Conservation (phyloP, 202 grass and related monocot species). For the Schoenoplectus triqueter region DNA sequence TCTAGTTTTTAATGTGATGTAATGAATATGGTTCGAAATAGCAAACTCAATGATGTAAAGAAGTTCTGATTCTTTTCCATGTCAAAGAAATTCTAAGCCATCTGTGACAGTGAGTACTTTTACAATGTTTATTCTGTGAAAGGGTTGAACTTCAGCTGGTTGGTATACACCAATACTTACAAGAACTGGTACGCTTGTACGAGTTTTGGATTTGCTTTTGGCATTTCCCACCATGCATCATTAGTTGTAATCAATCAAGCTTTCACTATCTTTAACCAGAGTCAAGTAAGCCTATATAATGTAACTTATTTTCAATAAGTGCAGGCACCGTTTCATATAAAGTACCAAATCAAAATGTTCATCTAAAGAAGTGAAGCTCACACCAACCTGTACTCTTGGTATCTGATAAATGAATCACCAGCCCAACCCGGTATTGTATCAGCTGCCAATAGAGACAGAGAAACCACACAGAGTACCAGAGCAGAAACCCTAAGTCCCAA, state of each 20-base stretch:
- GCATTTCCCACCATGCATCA: background rate
- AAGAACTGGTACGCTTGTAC: background rate
- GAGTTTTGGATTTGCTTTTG: background rate
- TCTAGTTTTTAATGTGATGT: background rate
- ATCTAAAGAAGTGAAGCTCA: background rate
- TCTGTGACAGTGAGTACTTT: background rate
- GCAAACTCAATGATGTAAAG: background rate
- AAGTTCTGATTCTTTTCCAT: background rate
- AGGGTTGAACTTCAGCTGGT: background rate
- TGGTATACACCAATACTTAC: background rate
- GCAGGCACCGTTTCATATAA: background rate
- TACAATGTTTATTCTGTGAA: background rate
- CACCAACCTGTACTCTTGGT: constrained; percentile 77
- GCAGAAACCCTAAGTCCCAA: constrained; percentile 81
- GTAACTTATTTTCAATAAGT: background rate
- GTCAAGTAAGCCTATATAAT: background rate
- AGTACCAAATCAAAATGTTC: background rate
- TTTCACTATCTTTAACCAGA: background rate
- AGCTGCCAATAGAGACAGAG: constrained; percentile 71
- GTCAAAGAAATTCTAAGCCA: background rate
- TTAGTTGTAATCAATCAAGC: constrained; percentile 14
- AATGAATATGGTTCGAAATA: constrained; percentile 1
- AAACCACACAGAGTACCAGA: constrained; percentile 59
- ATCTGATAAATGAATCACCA: constrained; percentile 71
- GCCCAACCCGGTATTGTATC: constrained; percentile 71